Evolutionary conservation across 2,329 filamentous ascomycete species (phyloP).

Genomic region (Cucurbitaria berberidis): DNA sequence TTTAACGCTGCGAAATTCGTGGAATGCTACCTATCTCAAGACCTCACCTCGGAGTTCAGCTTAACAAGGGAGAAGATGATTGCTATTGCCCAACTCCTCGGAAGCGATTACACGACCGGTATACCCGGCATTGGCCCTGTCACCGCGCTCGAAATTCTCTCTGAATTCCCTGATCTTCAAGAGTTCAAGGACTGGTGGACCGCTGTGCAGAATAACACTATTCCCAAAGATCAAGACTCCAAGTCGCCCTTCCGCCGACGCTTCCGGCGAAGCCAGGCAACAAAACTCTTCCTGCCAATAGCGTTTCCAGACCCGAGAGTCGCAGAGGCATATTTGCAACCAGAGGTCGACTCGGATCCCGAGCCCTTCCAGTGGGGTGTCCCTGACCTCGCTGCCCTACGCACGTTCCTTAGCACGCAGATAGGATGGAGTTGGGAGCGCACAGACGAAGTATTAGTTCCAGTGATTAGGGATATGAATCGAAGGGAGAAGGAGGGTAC

Average conservation of each 20-base stretch:
- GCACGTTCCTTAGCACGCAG: conserved; percentile 85
- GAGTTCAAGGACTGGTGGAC: conserved; percentile 89
- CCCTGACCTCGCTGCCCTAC: conserved; percentile 84
- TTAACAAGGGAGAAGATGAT: conserved; percentile 88
- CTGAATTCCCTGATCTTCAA: conserved; percentile 80
- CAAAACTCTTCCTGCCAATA: conserved; percentile 84
- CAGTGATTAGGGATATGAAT: conserved; percentile 96
- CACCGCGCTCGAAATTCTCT: conserved; percentile 90
- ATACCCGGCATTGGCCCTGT: conserved; percentile 90
- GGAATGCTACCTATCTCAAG: conserved; percentile 85
- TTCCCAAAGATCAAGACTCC: conserved; percentile 63
- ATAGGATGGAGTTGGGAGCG: conserved; percentile 92
- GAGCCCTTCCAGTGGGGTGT: conserved; percentile 94
- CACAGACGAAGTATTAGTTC: conserved; percentile 93
- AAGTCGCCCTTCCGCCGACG: conserved; percentile 76
- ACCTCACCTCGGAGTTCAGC: conserved; percentile 88
- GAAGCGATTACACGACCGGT: conserved; percentile 94
- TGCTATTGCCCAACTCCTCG: conserved; percentile 85
- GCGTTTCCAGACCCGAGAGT: conserved; percentile 81
- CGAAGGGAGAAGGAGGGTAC: conserved; percentile 85
- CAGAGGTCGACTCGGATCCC: conserved; percentile 80
- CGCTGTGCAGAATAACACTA: conserved; percentile 71
- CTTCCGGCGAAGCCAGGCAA: conserved; percentile 77
- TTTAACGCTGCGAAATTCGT: conserved; percentile 99
- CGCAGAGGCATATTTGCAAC: conserved; percentile 80